These are phyloP conservation scores for Aspergillus hortae DNA, from an alignment of 2,329 filamentous ascomycete species.

Conservation along the genomic window DNA sequence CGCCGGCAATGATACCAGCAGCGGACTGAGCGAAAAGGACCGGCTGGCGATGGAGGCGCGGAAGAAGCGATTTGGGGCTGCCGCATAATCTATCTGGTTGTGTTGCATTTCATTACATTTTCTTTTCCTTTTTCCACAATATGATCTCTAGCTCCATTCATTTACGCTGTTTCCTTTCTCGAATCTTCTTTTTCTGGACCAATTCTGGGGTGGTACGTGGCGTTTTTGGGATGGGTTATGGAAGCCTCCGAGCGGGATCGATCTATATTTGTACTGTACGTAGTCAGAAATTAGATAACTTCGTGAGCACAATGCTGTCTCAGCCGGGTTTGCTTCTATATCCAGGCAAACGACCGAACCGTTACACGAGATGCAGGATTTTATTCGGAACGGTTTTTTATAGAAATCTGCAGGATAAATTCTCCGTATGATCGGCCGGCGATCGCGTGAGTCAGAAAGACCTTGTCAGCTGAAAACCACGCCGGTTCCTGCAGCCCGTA, in stretches of 20 bases:
- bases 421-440: not conserved
- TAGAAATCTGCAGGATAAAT: not conserved
- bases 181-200: too few relatives aligned
- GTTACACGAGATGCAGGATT: conserved; percentile 5
- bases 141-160: not conserved
- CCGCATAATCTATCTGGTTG: conserved; percentile 19
- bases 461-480: conserved; percentile 23
- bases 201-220: not conserved
- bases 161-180: not conserved
- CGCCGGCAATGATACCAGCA: conserved; percentile 15
- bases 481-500: conserved; percentile 29
- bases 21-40: conserved; percentile 40
- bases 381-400: not conserved
- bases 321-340: conserved; percentile 4
- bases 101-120: conserved; percentile 2
- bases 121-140: conserved; percentile 3
- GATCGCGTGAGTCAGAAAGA: conserved; percentile 2
- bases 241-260: conserved; percentile 2
- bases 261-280: not conserved
- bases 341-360: conserved; percentile 9
- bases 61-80: conserved; percentile 45
- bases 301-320: not conserved
- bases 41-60: conserved; percentile 43
- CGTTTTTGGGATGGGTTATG: not conserved
- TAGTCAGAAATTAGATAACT: not conserved